Evolutionary conservation across 225 moss, liverwort and hornwort genomes (phyloP).

Genomic region (Antitrichia curtipendula): DNA sequence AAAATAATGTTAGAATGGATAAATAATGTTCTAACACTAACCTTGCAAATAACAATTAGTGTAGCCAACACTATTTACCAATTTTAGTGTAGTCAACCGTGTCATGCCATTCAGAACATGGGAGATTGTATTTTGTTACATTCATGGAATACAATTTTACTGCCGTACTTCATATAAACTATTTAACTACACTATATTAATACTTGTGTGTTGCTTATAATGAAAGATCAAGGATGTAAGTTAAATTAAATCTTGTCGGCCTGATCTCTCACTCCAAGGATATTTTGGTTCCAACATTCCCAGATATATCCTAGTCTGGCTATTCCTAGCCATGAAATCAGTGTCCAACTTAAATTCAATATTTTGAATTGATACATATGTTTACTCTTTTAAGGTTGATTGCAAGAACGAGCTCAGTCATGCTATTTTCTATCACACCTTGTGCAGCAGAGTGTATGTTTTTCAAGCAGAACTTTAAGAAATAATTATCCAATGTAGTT

Average conservation of each 20-base stretch:
- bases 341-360: neutral
- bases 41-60: too few species aligned
- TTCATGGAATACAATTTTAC: neutral
- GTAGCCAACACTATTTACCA: too few species aligned
- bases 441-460: accelerated
- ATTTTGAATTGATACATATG: neutral
- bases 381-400: neutral
- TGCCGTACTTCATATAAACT: neutral
- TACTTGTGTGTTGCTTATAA: neutral
- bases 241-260: neutral
- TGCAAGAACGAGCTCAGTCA: neutral
- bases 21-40: too few species aligned
- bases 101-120: neutral
- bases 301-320: neutral
- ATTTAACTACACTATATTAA: neutral
- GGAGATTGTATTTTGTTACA: neutral
- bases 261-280: neutral
- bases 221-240: neutral
- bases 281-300: neutral
- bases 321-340: neutral
- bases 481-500: neutral
- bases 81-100: neutral
- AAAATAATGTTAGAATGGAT: too few species aligned
- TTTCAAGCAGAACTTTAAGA: neutral
- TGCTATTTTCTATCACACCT: neutral